phyloP scores from a whole-genome alignment of 768 basidiomycete genomes.

The Mycena chlorophos region DNA sequence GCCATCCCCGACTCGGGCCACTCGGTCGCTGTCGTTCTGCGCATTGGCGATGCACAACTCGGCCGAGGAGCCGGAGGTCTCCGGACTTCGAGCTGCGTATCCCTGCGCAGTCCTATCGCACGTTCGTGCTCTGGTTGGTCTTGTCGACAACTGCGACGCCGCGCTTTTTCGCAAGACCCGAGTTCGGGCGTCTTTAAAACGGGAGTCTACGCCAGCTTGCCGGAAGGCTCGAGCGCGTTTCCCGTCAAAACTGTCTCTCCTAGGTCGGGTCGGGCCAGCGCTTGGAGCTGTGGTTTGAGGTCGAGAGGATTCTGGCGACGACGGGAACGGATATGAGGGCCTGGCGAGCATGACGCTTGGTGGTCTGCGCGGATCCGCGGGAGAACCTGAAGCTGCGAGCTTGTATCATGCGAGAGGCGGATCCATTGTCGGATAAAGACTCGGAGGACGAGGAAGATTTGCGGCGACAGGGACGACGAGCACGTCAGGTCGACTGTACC shows the following conservation, averaged over 20 bases:
- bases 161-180: constrained; percentile 65
- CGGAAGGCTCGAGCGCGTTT: constrained; percentile 57
- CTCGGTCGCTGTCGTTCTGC: no score
- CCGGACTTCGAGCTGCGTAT: no score
- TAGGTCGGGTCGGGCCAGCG: constrained; percentile 15
- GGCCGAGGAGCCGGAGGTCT: no score
- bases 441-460: constrained; percentile 36
- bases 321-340: constrained; percentile 40
- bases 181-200: constrained; percentile 40
- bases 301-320: constrained; percentile 43
- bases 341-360: constrained; percentile 63
- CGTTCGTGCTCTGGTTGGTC: no score
- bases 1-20: no score
- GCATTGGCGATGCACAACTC: no score
- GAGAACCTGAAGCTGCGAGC: constrained; percentile 45
- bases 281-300: constrained; percentile 40
- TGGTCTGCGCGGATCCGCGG: constrained; percentile 62
- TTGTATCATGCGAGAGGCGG: constrained; percentile 46
- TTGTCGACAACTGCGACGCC: constrained; percentile 56
- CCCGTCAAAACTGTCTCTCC: constrained; percentile 13
- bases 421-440: constrained; percentile 28
- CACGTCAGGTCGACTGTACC: constrained; percentile 4
- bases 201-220: constrained; percentile 38
- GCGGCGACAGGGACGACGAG: constrained; percentile 17
- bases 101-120: no score